Percentiles rank a stretch among this genome's conserved stretches.
phyloP scores from a whole-genome alignment of 2,329 filamentous ascomycete species.

The Annulohypoxylon truncatum region DNA sequence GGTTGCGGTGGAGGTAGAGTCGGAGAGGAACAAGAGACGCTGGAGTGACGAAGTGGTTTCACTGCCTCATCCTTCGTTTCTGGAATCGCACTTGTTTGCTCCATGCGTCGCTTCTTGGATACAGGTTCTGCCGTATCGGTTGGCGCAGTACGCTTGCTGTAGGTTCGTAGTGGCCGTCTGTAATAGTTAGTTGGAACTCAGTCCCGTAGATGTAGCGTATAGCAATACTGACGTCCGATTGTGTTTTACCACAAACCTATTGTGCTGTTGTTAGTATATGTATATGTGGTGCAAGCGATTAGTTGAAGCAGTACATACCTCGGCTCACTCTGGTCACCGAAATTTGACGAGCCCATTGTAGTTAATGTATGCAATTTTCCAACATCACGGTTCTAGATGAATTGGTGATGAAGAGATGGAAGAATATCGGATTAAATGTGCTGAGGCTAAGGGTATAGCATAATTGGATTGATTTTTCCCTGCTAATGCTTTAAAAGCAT shows the following conservation, averaged over 20 bases:
- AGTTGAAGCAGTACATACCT: constrained; percentile 10
- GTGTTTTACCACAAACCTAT: constrained; percentile 36
- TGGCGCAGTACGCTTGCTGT: constrained; percentile 50
- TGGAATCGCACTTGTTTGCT: background rate
- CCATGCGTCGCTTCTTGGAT: constrained; percentile 44
- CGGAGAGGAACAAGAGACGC: constrained; percentile 12
- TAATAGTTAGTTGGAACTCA: constrained; percentile 26
- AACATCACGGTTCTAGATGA: background rate
- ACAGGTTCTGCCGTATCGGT: constrained; percentile 40
- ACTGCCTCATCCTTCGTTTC: background rate
- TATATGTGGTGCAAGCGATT: background rate
- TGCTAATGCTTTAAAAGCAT: background rate
- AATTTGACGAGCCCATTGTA: constrained; percentile 20
- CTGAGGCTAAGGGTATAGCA: background rate
- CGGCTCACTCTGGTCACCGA: background rate
- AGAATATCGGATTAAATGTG: background rate
- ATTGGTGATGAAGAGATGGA: background rate
- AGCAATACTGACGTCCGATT: constrained; percentile 40
- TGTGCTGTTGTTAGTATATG: background rate
- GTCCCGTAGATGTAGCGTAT: background rate
- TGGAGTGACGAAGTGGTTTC: background rate
- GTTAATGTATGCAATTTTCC: background rate
- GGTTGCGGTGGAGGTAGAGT: constrained; percentile 22
- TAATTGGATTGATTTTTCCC: background rate
- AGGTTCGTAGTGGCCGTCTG: constrained; percentile 53